These are phyloP conservation scores for Penicillium expansum DNA, from an alignment of 2,329 filamentous ascomycete species.

Conservation along the genomic window DNA sequence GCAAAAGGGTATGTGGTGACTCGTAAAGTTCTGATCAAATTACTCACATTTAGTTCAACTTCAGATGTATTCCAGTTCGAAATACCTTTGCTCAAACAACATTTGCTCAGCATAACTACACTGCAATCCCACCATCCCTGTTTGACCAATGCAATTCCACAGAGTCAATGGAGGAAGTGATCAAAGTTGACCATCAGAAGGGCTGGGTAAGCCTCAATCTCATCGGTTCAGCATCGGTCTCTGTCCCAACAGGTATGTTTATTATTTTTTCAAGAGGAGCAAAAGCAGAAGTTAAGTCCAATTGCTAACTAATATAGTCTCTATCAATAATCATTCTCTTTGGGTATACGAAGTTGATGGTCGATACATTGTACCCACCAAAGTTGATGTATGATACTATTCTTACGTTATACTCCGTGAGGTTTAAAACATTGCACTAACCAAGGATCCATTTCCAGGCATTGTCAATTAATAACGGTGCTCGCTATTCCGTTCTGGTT, in stretches of 20 bases:
- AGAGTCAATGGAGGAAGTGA: background rate
- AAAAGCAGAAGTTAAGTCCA: too few relatives aligned
- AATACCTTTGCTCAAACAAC: constrained; percentile 4
- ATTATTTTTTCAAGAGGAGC: too few relatives aligned
- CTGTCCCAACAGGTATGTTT: background rate
- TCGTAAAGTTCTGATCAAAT: background rate
- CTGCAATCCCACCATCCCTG: background rate
- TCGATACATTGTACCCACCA: background rate
- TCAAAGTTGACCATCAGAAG: background rate
- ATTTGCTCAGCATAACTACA: background rate
- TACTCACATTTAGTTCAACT: background rate
- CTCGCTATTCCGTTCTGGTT: constrained; percentile 1
- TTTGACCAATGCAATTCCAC: constrained; percentile 5
- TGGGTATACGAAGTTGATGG: constrained; percentile 11
- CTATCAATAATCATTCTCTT: constrained; percentile 7
- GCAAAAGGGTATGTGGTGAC: constrained; percentile 5
- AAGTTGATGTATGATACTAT: background rate
- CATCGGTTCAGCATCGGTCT: background rate
- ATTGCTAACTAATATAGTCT: background rate
- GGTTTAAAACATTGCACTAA: background rate
- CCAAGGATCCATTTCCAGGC: background rate
- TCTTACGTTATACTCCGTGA: background rate
- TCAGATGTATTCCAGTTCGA: background rate
- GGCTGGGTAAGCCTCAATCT: constrained; percentile 6
- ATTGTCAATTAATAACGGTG: background rate